These are phyloP conservation scores for Xylaria acuta DNA, from an alignment of 495 filamentous ascomycete species.

Conservation along the genomic window DNA sequence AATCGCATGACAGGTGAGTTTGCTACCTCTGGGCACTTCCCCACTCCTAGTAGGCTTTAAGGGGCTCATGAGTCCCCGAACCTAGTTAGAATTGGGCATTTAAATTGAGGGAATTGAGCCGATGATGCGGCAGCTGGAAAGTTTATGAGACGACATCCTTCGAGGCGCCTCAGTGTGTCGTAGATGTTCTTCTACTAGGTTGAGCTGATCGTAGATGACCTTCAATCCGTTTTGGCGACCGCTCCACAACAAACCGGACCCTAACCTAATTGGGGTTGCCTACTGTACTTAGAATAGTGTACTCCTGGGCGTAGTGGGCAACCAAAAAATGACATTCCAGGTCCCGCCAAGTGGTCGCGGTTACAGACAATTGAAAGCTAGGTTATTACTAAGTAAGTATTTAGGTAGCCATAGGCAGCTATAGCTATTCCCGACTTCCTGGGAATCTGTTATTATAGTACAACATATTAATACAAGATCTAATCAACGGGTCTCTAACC, in stretches of 20 bases:
- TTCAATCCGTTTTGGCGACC: not conserved
- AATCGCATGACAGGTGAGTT: not conserved
- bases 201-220: not conserved
- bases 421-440: too few species aligned
- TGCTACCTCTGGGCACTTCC: not conserved
- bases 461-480: not conserved
- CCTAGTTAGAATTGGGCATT: not conserved
- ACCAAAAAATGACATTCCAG: not conserved
- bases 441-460: not conserved
- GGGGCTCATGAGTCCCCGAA: too few species aligned
- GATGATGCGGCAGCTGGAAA: not conserved
- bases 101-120: not conserved
- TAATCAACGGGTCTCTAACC: not conserved
- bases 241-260: not conserved
- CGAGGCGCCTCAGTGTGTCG: not conserved
- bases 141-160: not conserved
- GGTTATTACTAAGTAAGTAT: too few species aligned
- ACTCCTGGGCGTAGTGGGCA: not conserved
- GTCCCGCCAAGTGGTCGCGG: too few species aligned
- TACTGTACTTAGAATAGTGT: not conserved
- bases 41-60: not conserved
- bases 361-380: too few species aligned
- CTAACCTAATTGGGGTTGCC: not conserved
- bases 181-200: not conserved
- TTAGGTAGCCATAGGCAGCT: too few species aligned